phyloP scores from a whole-genome alignment of 805 yeast genomes.

The Wickerhamomyces bisporus region DNA sequence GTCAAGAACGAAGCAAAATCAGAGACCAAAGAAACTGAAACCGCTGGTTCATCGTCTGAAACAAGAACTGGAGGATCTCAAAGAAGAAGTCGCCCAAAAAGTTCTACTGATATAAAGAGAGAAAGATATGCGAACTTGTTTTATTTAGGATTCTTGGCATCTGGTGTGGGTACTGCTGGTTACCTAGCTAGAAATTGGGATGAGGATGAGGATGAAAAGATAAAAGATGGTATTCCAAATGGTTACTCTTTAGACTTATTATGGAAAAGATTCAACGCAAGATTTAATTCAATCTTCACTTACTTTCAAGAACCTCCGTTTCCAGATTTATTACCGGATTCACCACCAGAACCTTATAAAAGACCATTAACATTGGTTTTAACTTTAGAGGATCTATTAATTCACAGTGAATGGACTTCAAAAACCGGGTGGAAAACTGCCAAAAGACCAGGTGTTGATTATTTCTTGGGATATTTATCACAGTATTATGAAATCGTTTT shows the following conservation, averaged over 20 bases:
- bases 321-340: conserved; percentile 87
- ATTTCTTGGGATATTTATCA: conserved; percentile 89
- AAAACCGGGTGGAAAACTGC: conserved; percentile 97
- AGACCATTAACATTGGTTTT: conserved; percentile 89
- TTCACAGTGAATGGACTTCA: conserved; percentile 89
- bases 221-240: conserved; percentile 46
- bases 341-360: conserved; percentile 85
- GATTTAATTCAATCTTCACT: conserved; percentile 71
- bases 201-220: conserved; percentile 61
- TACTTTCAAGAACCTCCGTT: conserved; percentile 92
- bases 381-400: conserved; percentile 82
- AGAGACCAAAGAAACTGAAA: conserved; percentile 23
- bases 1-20: conserved; percentile 8
- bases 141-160: conserved; percentile 49
- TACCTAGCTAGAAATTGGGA: conserved; percentile 87
- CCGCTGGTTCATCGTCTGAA: conserved; percentile 6
- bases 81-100: conserved; percentile 51
- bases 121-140: conserved; percentile 76
- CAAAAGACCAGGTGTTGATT: conserved; percentile 97
- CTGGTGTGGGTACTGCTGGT: conserved; percentile 50
- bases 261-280: conserved; percentile 62
- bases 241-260: conserved; percentile 66
- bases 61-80: no score
- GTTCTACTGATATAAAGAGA: conserved; percentile 75
- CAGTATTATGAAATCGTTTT: conserved; percentile 95